These are phyloP conservation scores for Zymoseptoria pseudotritici DNA, from an alignment of 2,329 filamentous ascomycete species.

Conservation along the genomic window DNA sequence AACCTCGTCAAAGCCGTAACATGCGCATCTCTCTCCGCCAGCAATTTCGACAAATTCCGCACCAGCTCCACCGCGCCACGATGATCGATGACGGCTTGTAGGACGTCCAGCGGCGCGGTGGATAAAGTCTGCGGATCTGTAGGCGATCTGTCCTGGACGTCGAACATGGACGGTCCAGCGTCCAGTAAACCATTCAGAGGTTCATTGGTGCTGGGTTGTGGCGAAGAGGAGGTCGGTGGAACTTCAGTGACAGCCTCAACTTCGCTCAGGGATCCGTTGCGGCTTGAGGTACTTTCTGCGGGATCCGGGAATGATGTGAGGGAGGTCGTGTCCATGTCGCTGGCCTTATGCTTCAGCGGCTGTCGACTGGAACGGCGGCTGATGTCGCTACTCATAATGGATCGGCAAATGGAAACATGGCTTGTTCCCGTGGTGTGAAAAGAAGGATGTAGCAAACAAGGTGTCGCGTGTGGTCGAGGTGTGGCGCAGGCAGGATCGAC, in stretches of 20 bases:
- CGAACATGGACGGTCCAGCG: constrained; percentile 27
- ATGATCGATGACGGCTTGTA: constrained; percentile 24
- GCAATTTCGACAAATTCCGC: constrained; percentile 20
- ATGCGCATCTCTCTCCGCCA: constrained; percentile 29
- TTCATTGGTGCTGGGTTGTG: constrained; percentile 5
- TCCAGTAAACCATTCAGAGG: constrained; percentile 25
- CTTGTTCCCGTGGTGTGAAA: neutral
- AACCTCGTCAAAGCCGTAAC: constrained; percentile 28
- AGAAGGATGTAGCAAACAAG: neutral
- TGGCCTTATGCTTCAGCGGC: constrained; percentile 7
- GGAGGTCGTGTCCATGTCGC: constrained; percentile 20
- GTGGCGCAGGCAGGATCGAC: neutral
- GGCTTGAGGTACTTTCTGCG: constrained; percentile 9
- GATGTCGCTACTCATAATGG: constrained; percentile 9
- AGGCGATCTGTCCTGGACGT: constrained; percentile 15
- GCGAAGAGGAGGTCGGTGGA: neutral
- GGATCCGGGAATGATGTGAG: constrained; percentile 28
- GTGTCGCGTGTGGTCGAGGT: neutral
- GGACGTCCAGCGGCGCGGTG: constrained; percentile 16
- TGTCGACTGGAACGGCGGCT: constrained; percentile 15
- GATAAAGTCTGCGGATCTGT: constrained; percentile 23
- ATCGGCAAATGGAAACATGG: constrained; percentile 1
- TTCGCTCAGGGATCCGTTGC: neutral
- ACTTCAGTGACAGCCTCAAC: neutral
- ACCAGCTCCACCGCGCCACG: constrained; percentile 25